Evolutionary conservation across 441 rosid genomes (phyloP), one percentile per base, ranked within the genome.

Genomic region (Croton laevigatus): DNA sequence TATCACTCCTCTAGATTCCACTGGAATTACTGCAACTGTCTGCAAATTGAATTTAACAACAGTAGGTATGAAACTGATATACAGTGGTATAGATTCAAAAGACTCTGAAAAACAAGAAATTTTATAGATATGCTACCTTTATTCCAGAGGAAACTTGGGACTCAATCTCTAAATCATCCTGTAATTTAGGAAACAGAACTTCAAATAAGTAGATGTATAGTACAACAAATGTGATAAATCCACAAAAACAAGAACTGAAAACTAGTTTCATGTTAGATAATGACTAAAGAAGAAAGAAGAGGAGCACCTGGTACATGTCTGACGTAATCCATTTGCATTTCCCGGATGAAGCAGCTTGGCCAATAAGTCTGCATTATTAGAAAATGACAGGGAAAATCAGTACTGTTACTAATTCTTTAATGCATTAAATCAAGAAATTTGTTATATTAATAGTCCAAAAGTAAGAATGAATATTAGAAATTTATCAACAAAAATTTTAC

Each of bases 1-100:
- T 59, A 90, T 32, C 53, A 94, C 93, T 62, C 96, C 96, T 44
- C 70, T 72, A 17, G 89, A 79, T 80, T 82, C 87, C 68, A 86
- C 77, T 14, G 97, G 83, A 69, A 92, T 81, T 59, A 89, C 73
- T 46, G 88, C 89, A 67, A 94, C 74, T 11, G 97, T 90, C 98
- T 94, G 91, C 74, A 75, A 69, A 68, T 37, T 62, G 64, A n/a
- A 69, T 72, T 51, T 48, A 53, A 49, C 3, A 46, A 63, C 64
- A 42, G 45, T 81, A 42, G 76, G 72, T 57, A 40, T 36, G 10
- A 38, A 37, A 65, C 34, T 32, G 27, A 68, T 20, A 67, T 54
- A 19, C 13, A 6, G 51, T 44, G 37, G 16, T 27, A 32, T 0
- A 64, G 20, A 67, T 68, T 60, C 60, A 48, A 61, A 9, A 1